Percentiles rank a stretch among this genome's conserved stretches.
Evolutionary conservation across 2,329 filamentous ascomycete genomes (phyloP).

Genomic region (Raffaelea albimanens): DNA sequence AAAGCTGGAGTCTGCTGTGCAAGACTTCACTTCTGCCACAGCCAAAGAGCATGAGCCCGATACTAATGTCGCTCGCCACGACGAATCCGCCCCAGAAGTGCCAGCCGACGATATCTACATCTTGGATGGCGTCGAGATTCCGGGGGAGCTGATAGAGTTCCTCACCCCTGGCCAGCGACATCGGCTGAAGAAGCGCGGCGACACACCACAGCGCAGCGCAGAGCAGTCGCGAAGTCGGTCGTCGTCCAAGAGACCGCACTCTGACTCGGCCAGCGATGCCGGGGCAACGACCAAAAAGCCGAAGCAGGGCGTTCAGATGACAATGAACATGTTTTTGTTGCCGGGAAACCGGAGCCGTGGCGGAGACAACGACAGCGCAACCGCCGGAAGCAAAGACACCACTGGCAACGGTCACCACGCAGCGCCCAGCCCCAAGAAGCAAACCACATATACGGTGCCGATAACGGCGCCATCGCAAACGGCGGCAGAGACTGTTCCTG

Average conservation of each 20-base stretch:
- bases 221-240: neutral
- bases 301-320: conserved; percentile 9
- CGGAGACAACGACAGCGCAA: no score
- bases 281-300: conserved; percentile 3
- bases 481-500: no score
- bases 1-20: no score
- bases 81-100: neutral
- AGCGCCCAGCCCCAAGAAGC: neutral
- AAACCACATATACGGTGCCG: no score
- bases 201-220: neutral
- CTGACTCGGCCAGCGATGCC: neutral
- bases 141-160: no score
- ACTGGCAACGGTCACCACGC: neutral
- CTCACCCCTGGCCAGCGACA: neutral
- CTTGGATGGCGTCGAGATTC: no score
- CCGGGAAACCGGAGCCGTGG: neutral
- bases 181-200: neutral
- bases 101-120: neutral
- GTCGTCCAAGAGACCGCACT: neutral
- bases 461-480: no score
- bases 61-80: no score
- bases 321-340: conserved; percentile 12
- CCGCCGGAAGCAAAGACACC: no score
- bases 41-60: no score
- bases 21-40: no score